Conservation (phyloP, 1,284 basidiomycete species). For the Vanrija pseudolonga region DNA sequence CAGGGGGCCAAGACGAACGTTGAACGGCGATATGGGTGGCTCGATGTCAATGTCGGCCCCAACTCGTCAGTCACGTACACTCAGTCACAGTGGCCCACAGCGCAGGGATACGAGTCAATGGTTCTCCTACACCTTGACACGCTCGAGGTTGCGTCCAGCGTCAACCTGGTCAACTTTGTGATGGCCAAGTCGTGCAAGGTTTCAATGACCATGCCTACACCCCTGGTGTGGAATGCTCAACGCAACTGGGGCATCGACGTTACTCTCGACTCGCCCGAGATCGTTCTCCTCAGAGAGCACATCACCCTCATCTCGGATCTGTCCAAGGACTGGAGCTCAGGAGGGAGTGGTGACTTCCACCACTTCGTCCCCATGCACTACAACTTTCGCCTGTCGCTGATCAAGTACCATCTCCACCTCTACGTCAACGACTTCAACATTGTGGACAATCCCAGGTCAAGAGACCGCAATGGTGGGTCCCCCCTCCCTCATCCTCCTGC, state of each 20-base stretch:
- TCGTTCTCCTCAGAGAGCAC: slow-evolving; percentile 82
- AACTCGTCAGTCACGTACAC: slow-evolving; percentile 77
- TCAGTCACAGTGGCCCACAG: slow-evolving; percentile 71
- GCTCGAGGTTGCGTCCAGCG: slow-evolving; percentile 70
- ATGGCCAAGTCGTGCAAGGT: slow-evolving; percentile 64
- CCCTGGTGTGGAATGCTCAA: slow-evolving; percentile 54
- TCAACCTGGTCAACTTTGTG: slow-evolving; percentile 78
- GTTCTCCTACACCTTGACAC: slow-evolving; percentile 79
- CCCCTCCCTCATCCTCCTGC: neutral
- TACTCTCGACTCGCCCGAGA: slow-evolving; percentile 63
- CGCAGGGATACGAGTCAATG: slow-evolving; percentile 69
- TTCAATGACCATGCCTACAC: slow-evolving; percentile 53
- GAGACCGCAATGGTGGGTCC: slow-evolving; percentile 70
- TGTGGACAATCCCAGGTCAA: slow-evolving; percentile 75
- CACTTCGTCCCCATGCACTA: slow-evolving; percentile 82
- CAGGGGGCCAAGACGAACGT: slow-evolving; percentile 34
- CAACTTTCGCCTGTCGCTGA: slow-evolving; percentile 63
- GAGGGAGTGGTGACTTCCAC: slow-evolving; percentile 69
- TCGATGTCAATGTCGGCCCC: slow-evolving; percentile 71
- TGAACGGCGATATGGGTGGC: slow-evolving; percentile 60
- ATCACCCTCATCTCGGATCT: slow-evolving; percentile 87
- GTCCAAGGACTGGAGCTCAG: slow-evolving; percentile 80
- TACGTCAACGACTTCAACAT: slow-evolving; percentile 94
- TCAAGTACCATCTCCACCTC: slow-evolving; percentile 72
- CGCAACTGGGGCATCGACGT: slow-evolving; percentile 73